These are phyloP conservation scores for Cercospora sp. DNA, from an alignment of 2,329 filamentous ascomycete genomes.

Conservation along the genomic window DNA sequence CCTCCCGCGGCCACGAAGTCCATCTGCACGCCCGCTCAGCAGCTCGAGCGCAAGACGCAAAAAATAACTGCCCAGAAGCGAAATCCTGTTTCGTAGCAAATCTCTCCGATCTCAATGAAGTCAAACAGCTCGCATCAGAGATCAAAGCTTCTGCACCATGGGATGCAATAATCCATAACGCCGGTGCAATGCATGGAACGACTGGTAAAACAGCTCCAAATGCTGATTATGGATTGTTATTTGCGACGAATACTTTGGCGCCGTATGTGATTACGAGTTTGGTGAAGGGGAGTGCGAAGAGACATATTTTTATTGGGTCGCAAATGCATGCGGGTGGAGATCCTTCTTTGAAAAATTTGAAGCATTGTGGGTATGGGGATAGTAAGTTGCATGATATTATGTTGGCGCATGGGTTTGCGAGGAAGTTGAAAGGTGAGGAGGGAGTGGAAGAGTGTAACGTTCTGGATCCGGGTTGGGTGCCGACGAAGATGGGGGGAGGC, in stretches of 20 bases:
- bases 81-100: slow-evolving; percentile 17
- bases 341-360: slow-evolving; percentile 4
- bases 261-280: slow-evolving; percentile 13
- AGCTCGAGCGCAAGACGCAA: slow-evolving; percentile 11
- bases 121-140: slow-evolving; percentile 7
- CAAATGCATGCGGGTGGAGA: slow-evolving; percentile 15
- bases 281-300: neutral
- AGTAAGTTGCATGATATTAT: slow-evolving; percentile 17
- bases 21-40: slow-evolving; percentile 13
- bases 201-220: slow-evolving; percentile 8
- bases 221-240: slow-evolving; percentile 7
- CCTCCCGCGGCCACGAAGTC: slow-evolving; percentile 13
- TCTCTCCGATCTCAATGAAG: slow-evolving; percentile 9
- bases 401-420: slow-evolving; percentile 12
- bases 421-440: neutral
- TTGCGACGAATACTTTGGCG: slow-evolving; percentile 18
- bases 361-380: slow-evolving; percentile 13
- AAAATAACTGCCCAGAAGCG: slow-evolving; percentile 5
- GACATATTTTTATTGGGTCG: slow-evolving; percentile 12
- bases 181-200: slow-evolving; percentile 10
- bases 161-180: slow-evolving; percentile 17
- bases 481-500: slow-evolving; percentile 16
- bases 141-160: slow-evolving; percentile 4
- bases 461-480: slow-evolving; percentile 16
- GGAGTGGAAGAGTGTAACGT: slow-evolving; percentile 17